Evolutionary conservation across 2,329 filamentous ascomycete genomes (phyloP).

Genomic region (Paecilomyces dactylethromorphus): DNA sequence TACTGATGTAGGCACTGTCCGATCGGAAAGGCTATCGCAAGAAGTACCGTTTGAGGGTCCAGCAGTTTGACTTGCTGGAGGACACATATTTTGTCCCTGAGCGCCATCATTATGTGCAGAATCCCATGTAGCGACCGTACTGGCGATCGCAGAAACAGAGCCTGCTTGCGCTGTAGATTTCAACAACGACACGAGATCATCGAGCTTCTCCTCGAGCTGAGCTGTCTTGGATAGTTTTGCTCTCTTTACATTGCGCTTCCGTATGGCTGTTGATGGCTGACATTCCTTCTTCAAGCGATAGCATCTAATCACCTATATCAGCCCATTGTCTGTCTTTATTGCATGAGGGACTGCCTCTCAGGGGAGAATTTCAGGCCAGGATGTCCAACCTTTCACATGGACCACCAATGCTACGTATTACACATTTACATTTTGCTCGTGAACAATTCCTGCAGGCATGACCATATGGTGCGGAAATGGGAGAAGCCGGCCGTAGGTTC

Average conservation of each 20-base stretch:
- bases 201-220: conserved; percentile 20
- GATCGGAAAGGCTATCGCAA: not conserved
- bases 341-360: not conserved
- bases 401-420: conserved; percentile 6
- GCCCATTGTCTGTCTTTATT: not conserved
- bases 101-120: not conserved
- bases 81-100: not conserved
- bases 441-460: conserved; percentile 17
- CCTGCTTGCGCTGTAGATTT: conserved; percentile 12
- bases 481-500: not conserved
- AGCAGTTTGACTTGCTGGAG: not conserved
- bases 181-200: conserved; percentile 20
- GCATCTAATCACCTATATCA: conserved; percentile 23
- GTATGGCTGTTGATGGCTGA: conserved; percentile 26
- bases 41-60: not conserved
- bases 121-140: not conserved
- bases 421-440: conserved; percentile 18
- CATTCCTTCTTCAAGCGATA: conserved; percentile 38
- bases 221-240: conserved; percentile 11
- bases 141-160: not conserved
- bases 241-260: conserved; percentile 17
- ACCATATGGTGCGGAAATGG: conserved; percentile 7
- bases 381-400: conserved; percentile 8
- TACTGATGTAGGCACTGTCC: not conserved
- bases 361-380: not conserved